Base-by-base conservation (phyloP, 805 yeast species). In the Wickerhamomyces alni region DNA sequence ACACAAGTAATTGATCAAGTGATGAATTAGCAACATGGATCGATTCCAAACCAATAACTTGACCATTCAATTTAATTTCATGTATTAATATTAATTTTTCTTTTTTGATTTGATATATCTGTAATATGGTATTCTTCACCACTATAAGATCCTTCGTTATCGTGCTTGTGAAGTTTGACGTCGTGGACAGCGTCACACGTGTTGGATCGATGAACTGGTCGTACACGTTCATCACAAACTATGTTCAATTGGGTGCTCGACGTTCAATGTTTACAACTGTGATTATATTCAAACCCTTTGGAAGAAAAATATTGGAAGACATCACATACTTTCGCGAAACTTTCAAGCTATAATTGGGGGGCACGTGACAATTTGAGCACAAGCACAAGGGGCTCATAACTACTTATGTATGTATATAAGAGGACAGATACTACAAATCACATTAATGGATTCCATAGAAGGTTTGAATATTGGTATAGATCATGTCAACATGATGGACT, bases 161-260 rank as follows among this genome's bases (percentile, higher is more conserved):
- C 8, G 40, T 27, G 1, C 62, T 61, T 2, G 76, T 68, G 48
- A 77, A 73, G 45, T 74, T 58, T 35, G 82, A 75, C 8, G 75
- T 65, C 18, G 79, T 46, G 34, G 82, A 69, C 44, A 75, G 76
- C n/a, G 81, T 59, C 29, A 85, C 86, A 48, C 79, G 74, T 2
- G 94, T 69, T 3, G 96, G 94, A 48, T 77, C 83, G 35, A 84
- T 69, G 48, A 87, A 69, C 57, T 84, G 87, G 47, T 82, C 78
- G 59, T 83, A 85, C 13, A 83, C 82, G 52, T 87, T 87, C 96
- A 87, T 87, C 11, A 1, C 18, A 4, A 13, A 10, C 28, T 9
- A 11, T 11, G 8, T 5, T 11, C 12, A 26, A 10, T 26, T 26
- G n/a, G n/a, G n/a, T n/a, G n/a, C n/a, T n/a, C n/a, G n/a, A n/a